A percentile compares a stretch with the other conserved stretches of the same genome.
Conservation (phyloP, 1,284 basidiomycete species). For the Pseudozyma hubeiensis region DNA sequence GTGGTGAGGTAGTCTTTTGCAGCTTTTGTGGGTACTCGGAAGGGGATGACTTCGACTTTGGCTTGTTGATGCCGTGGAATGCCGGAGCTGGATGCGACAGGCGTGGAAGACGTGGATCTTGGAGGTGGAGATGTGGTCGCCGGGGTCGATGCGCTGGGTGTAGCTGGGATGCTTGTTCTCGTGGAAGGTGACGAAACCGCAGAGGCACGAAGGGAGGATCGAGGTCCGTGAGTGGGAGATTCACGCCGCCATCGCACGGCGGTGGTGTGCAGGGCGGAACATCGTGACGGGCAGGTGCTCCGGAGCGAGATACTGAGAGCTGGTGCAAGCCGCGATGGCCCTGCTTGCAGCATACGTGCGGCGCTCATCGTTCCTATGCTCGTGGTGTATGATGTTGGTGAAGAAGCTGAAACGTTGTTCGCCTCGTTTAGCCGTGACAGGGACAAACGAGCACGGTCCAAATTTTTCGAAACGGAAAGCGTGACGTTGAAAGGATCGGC, state of each 20-base stretch:
- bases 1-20: slow-evolving; percentile 28
- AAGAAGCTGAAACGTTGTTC: not conserved
- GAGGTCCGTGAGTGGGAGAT: not conserved
- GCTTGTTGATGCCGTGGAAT: slow-evolving; percentile 30
- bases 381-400: not conserved
- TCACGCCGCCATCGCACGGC: slow-evolving; percentile 7
- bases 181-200: not conserved
- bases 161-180: not conserved
- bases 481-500: no score
- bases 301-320: not conserved
- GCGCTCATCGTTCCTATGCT: slow-evolving; percentile 11
- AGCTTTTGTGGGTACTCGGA: slow-evolving; percentile 27
- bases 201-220: slow-evolving; percentile 6
- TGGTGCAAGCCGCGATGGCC: slow-evolving; percentile 7
- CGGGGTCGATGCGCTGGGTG: slow-evolving; percentile 7
- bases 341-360: slow-evolving; percentile 3
- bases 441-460: no score
- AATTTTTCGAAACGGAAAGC: no score
- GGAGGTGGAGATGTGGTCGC: not conserved
- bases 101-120: not conserved
- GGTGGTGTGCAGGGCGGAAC: slow-evolving; percentile 11
- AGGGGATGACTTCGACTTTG: slow-evolving; percentile 46
- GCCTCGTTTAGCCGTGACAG: no score
- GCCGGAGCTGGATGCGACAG: slow-evolving; percentile 2
- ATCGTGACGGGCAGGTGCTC: not conserved